These are phyloP conservation scores for Dichotomocladium elegans DNA, from an alignment of 371 early-diverging fungal genomes.

Conservation along the genomic window DNA sequence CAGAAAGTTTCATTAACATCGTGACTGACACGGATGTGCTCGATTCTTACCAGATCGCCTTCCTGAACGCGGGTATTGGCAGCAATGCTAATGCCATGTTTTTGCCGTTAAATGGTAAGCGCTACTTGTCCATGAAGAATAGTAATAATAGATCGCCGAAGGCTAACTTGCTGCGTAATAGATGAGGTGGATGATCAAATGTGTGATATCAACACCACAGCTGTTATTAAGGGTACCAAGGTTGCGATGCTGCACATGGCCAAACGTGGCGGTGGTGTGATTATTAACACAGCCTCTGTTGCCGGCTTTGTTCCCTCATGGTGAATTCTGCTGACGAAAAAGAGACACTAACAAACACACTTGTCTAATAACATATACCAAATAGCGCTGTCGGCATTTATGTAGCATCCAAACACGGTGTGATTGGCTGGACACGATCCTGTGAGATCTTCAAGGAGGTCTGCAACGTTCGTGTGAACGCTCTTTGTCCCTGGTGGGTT, in stretches of 20 bases:
- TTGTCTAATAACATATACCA: slow-evolving; percentile 1
- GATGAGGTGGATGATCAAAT: slow-evolving; percentile 6
- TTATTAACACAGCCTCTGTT: slow-evolving; percentile 40
- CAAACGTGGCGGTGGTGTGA: slow-evolving; percentile 41
- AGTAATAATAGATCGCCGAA: background rate
- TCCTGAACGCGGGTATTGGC: slow-evolving; percentile 8
- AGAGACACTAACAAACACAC: background rate
- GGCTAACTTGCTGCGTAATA: background rate
- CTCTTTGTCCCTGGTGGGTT: slow-evolving; percentile 21
- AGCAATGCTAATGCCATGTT: slow-evolving; percentile 4
- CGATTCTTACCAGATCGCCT: too few species aligned
- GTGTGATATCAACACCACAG: slow-evolving; percentile 9
- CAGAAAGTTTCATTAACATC: too few species aligned
- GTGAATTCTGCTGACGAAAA: slow-evolving; percentile 8
- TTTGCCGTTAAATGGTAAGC: slow-evolving; percentile 5
- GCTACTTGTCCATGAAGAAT: background rate
- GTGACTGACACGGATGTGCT: too few species aligned
- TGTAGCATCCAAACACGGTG: slow-evolving; percentile 16
- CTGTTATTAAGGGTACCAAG: slow-evolving; percentile 16
- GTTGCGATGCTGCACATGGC: slow-evolving; percentile 36
- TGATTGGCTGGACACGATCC: slow-evolving; percentile 22
- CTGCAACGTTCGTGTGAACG: slow-evolving; percentile 17
- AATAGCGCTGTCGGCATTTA: slow-evolving; percentile 11
- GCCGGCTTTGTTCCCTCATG: slow-evolving; percentile 6
- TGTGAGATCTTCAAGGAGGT: slow-evolving; percentile 8